Evolutionary conservation across 2,329 filamentous ascomycete species (phyloP), one percentile per base, ranked within the genome.

Genomic region (Fusarium irregulare): DNA sequence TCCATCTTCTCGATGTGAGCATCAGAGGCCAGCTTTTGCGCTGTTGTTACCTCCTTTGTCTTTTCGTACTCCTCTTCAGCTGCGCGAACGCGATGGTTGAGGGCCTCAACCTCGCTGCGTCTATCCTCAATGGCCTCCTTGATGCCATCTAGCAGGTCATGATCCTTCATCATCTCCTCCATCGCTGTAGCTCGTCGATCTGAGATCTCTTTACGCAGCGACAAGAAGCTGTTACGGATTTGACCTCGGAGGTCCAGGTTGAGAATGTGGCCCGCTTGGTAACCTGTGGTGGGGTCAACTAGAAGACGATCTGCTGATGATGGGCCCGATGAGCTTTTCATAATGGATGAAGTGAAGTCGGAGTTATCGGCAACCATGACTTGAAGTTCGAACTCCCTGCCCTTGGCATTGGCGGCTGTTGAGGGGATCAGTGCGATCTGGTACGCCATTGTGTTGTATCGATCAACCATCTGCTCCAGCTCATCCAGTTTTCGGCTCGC

Each of bases 1-100:
- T 99, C 96, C 91, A 98, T 97, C 84, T 96, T 96, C 81, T 99
- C 96, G 75, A 99, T 97, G 79, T 98, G 95, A 11, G 94, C 90
- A 78, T 98, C 96, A 4, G 91, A 93, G 10, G 91, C 91, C 78
- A 95, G 88, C 82, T 97, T 97, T 78, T 97, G 93, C 20, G 94
- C 93, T 47, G 88, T 92, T 10, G 92, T 95, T 63, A 87, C 82
- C 84, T 98, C 96, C 77, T 95, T 95, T 21, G 93, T 94, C 81
- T 93, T 94, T 76, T 98, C 94, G 77, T 97, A 97, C 78, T 98
- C 94, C 76, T 97, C 93, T 78, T 97, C 92, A 1, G 95, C 94
- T 20, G 93, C 93, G 34, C 93, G 89, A 47, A 97, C 92, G 45
- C 92, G 89, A 80, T 98, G 95, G 73, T 95, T 92, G 18, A 99